Evolutionary conservation across 2,329 filamentous ascomycete genomes (phyloP), one percentile per base, ranked within the genome.

Genomic region (Microdochium bolleyi): DNA sequence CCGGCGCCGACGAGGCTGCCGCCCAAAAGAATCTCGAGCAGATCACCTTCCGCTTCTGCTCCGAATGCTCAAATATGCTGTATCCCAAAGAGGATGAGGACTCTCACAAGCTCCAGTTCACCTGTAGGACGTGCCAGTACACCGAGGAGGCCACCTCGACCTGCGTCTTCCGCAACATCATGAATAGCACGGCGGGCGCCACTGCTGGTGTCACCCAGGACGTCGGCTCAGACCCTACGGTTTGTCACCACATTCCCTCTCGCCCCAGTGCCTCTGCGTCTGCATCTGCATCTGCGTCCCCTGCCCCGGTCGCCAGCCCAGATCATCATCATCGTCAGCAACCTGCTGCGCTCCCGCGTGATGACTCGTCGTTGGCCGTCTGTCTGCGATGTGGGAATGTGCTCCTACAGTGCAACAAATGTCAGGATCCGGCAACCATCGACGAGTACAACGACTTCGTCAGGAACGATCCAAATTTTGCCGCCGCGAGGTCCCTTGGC

Each of bases 181-280:
- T 99, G 63, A 90, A 90, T 73, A 95, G 87, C 67, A 88, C 89
- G 55, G 88, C 92, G 24, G 91, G 92, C 64, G 94, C 96, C 73
- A 97, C 92, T 41, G 92, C 94, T 54, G 94, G 95, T 73, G 92
- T 97, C 64, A 96, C 92, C 56, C 90, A 95, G 72, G 95, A 99
- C 74, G 92, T 99, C 65, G 90, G 87, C 67, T 92, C 89, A 66
- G 94, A 99, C 81, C 94, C 94, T 73, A 99, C 95, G 84, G 92
- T 99, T 87, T 82, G 92, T 96, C 67, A 62, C 61, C 62, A 72
- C 61, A 61, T 69, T 66, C 65, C 70, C 65, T 62, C 63, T 59
- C 46, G 57, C 37, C 37, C 53, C 52, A 53, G 49, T 53, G 34
- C 41, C 34, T 53, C 49, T 52, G 46, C 38, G 19, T 13, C 53